Percentiles rank a stretch among this genome's conserved stretches.
phyloP scores from a whole-genome alignment of 2,329 filamentous ascomycete species.

The Fusarium vanettenii region DNA sequence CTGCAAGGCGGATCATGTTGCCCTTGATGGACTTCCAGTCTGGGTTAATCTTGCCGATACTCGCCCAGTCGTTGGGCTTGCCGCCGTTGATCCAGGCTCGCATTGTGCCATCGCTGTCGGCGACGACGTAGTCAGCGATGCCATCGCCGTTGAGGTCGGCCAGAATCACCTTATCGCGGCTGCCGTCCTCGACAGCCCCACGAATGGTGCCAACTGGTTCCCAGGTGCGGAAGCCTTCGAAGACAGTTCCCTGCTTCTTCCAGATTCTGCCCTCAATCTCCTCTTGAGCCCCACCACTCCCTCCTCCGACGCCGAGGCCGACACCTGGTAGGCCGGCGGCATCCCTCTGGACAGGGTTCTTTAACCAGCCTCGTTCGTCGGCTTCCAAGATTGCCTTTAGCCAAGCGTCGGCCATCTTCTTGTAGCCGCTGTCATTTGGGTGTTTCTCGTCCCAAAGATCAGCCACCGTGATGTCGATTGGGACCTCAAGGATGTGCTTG shows the following conservation, averaged over 20 bases:
- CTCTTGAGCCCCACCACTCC: constrained; percentile 6
- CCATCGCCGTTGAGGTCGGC: constrained; percentile 4
- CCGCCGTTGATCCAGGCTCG: background rate
- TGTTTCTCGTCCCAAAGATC: constrained; percentile 27
- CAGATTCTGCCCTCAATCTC: constrained; percentile 1
- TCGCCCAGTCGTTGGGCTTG: background rate
- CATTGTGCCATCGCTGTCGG: background rate
- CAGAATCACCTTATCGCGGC: background rate
- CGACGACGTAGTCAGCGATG: constrained; percentile 1
- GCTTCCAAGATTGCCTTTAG: constrained; percentile 21
- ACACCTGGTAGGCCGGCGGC: background rate
- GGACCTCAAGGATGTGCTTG: constrained; percentile 19
- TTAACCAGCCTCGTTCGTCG: constrained; percentile 23
- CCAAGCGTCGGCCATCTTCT: constrained; percentile 34
- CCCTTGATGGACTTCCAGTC: background rate
- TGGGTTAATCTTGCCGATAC: background rate
- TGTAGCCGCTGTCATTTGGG: constrained; percentile 28
- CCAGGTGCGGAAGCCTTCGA: background rate
- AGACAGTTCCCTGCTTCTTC: background rate
- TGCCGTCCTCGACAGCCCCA: background rate
- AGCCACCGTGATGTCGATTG: constrained; percentile 14
- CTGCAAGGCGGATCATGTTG: background rate
- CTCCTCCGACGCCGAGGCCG: background rate
- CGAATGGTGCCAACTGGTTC: background rate
- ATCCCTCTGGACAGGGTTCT: constrained; percentile 7